Percentiles rank a stretch among this genome's conserved stretches.
Conservation (phyloP, 345 rosid genomes). For the Gossypium rotundifolium region DNA sequence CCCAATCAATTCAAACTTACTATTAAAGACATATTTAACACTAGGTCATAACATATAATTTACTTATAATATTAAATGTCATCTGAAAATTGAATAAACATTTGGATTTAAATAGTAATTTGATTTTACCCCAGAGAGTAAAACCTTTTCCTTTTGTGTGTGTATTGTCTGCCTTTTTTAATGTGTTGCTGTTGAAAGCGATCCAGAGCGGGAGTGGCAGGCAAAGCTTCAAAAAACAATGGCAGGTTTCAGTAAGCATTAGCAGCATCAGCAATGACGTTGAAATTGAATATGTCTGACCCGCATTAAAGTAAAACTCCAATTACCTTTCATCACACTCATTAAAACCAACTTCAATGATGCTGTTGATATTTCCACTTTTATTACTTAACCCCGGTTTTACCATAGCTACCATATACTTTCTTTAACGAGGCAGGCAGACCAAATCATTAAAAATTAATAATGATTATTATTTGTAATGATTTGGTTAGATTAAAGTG, state of each 20-base stretch:
- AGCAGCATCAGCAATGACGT: neutral
- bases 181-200: neutral
- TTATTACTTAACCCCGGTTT: too few relatives aligned
- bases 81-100: too few relatives aligned
- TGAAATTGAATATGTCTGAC: neutral
- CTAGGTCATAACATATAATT: too few relatives aligned
- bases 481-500: neutral
- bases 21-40: too few relatives aligned
- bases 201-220: neutral
- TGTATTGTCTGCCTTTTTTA: neutral
- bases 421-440: neutral
- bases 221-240: neutral
- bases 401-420: too few relatives aligned
- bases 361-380: neutral
- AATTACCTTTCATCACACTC: too few relatives aligned
- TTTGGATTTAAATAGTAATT: too few relatives aligned
- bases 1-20: too few relatives aligned
- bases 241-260: neutral
- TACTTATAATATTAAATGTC: too few relatives aligned
- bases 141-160: too few relatives aligned
- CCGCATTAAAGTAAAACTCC: neutral
- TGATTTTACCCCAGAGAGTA: too few relatives aligned
- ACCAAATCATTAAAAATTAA: neutral
- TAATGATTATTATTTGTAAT: neutral
- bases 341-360: neutral